A percentile compares a stretch with the other conserved stretches of the same genome.
These are phyloP conservation scores for Salix caprea DNA, from an alignment of 345 rosid species.

Conservation along the genomic window DNA sequence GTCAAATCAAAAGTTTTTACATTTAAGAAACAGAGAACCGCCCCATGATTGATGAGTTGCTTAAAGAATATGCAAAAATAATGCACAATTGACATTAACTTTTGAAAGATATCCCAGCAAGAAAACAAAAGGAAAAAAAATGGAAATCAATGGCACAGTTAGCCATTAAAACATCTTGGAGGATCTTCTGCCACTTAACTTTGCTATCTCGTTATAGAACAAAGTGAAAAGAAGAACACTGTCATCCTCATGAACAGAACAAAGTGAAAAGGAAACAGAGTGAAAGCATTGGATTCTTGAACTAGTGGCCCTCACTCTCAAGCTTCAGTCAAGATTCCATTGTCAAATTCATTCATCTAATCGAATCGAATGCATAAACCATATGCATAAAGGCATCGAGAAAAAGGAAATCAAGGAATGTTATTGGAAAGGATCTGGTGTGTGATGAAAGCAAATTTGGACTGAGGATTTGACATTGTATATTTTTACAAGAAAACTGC, in stretches of 20 bases:
- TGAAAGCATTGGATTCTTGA: constrained; percentile 41
- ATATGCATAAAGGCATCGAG: constrained; percentile 13
- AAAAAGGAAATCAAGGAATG: constrained; percentile 15
- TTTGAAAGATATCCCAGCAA: neutral
- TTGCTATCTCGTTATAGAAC: neutral
- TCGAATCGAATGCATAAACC: constrained; percentile 15
- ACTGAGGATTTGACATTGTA: constrained; percentile 14
- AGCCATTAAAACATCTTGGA: neutral
- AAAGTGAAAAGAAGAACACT: constrained; percentile 4
- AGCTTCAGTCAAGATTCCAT: constrained; percentile 32
- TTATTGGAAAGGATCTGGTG: neutral
- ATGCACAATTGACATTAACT: neutral
- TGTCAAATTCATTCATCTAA: constrained; percentile 31
- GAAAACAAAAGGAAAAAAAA: neutral
- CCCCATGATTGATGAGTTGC: constrained; percentile 11
- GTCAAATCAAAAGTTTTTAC: neutral
- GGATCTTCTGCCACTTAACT: constrained; percentile 3
- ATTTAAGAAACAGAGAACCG: constrained; percentile 15
- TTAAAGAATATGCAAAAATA: neutral
- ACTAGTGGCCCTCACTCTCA: constrained; percentile 28
- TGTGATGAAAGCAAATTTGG: constrained; percentile 16
- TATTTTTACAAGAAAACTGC: constrained; percentile 19
- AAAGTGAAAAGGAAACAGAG: constrained; percentile 15
- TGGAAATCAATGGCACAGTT: neutral
- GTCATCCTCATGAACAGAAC: constrained; percentile 18